Evolutionary conservation across 352 stramenopile species (phyloP).

Genomic region (Globisporangium echinulatum): DNA sequence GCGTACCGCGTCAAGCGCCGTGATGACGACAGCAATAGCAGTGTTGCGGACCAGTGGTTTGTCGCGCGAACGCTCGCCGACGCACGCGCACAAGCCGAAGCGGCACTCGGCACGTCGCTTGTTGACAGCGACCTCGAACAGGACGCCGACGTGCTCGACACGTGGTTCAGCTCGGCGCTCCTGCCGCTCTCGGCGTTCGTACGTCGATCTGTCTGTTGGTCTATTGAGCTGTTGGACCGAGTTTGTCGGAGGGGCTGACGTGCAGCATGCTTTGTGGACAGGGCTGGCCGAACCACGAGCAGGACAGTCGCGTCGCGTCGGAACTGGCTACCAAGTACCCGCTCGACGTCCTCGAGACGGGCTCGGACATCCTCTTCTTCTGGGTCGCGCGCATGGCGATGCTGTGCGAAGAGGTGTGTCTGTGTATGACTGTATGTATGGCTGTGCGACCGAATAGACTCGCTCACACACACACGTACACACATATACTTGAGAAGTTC

Average conservation of each 20-base stretch:
- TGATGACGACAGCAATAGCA: neutral
- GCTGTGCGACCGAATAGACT: neutral
- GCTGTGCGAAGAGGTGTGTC: constrained; percentile 94
- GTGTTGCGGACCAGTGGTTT: constrained; percentile 86
- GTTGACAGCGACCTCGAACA: constrained; percentile 89
- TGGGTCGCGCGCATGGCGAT: constrained; percentile 99
- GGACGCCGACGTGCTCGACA: constrained; percentile 99
- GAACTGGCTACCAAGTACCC: constrained; percentile 44
- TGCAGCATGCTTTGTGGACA: constrained; percentile 37
- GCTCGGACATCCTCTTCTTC: constrained; percentile 99
- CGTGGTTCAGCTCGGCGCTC: constrained; percentile 98
- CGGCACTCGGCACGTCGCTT: constrained; percentile 61
- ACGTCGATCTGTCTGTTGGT: neutral
- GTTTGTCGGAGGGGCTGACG: neutral
- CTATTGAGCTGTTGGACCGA: constrained; percentile 3
- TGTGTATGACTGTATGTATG: neutral
- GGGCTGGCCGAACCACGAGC: constrained; percentile 92
- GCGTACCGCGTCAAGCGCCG: constrained; percentile 87
- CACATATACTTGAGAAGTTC: constrained; percentile 25
- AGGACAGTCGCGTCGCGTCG: constrained; percentile 19
- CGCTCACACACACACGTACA: neutral
- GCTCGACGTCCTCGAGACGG: constrained; percentile 80
- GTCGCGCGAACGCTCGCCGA: constrained; percentile 91
- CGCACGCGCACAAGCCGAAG: constrained; percentile 85
- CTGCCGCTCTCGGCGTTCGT: constrained; percentile 89